These are phyloP conservation scores for Micromonas commoda DNA, from an alignment of 139 green algal genomes.

Conservation along the genomic window DNA sequence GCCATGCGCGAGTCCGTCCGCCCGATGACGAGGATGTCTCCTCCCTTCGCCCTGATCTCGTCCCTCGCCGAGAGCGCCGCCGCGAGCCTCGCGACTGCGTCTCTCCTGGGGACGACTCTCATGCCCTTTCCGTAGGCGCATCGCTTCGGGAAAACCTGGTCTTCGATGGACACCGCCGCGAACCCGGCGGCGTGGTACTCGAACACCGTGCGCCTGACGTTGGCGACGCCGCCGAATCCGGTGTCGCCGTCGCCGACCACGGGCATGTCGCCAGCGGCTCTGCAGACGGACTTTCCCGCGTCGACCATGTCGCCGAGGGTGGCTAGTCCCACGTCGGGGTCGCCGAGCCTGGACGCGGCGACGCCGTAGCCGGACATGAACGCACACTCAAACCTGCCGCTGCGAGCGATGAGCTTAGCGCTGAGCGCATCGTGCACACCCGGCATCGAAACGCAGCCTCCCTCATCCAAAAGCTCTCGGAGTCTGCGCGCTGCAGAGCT, in stretches of 20 bases:
- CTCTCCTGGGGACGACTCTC: neutral
- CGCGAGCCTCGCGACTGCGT: neutral
- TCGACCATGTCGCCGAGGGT: neutral
- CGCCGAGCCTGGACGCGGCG: neutral
- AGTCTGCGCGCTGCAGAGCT: neutral
- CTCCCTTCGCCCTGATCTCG: neutral
- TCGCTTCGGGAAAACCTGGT: slow-evolving; percentile 4
- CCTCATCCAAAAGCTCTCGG: neutral
- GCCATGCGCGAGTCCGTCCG: neutral
- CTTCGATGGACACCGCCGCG: slow-evolving; percentile 1
- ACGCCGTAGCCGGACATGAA: slow-evolving; percentile 15
- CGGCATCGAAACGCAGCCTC: neutral
- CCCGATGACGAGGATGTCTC: neutral
- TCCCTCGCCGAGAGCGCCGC: neutral
- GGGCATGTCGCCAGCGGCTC: neutral
- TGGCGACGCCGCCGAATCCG: neutral
- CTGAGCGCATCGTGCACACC: neutral
- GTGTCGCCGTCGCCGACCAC: slow-evolving; percentile 4
- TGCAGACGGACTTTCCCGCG: neutral
- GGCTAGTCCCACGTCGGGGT: neutral
- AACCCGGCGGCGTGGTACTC: neutral
- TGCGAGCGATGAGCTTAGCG: neutral
- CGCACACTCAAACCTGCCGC: neutral
- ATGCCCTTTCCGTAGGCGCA: neutral
- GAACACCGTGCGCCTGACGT: neutral